Evolutionary conservation across 1,284 basidiomycete species (phyloP).

Genomic region (Neonothopanus nambi): DNA sequence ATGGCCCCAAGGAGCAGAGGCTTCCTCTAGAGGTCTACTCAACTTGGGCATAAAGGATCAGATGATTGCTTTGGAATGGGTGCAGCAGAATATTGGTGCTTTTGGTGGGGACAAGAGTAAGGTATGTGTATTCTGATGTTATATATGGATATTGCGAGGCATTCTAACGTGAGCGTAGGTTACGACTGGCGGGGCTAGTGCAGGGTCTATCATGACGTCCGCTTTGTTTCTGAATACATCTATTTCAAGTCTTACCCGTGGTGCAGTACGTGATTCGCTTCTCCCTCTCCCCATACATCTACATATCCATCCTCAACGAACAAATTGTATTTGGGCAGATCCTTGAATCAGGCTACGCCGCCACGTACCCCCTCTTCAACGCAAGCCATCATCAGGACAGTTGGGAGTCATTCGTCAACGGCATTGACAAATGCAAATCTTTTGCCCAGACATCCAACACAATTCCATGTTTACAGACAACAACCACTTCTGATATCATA

Average conservation of each 20-base stretch:
- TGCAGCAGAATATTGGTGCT: slow-evolving; percentile 33
- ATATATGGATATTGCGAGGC: neutral
- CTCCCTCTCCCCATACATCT: neutral
- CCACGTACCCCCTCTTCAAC: slow-evolving; percentile 28
- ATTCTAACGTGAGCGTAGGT: slow-evolving; percentile 31
- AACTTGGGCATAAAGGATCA: slow-evolving; percentile 35
- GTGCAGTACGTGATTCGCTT: slow-evolving; percentile 35
- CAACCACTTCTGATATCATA: slow-evolving; percentile 38
- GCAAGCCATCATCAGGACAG: slow-evolving; percentile 33
- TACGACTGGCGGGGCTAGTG: slow-evolving; percentile 54
- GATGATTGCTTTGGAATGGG: slow-evolving; percentile 33
- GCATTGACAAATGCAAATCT: slow-evolving; percentile 35
- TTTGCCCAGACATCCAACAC: slow-evolving; percentile 28
- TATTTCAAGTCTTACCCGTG: slow-evolving; percentile 38
- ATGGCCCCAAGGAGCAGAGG: slow-evolving; percentile 32
- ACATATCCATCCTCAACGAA: neutral
- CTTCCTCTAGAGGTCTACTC: slow-evolving; percentile 21
- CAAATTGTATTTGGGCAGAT: slow-evolving; percentile 40
- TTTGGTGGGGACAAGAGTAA: slow-evolving; percentile 41
- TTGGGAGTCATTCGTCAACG: slow-evolving; percentile 43
- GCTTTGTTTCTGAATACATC: slow-evolving; percentile 42
- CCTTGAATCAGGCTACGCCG: slow-evolving; percentile 43
- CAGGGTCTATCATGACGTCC: slow-evolving; percentile 46
- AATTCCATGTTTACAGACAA: slow-evolving; percentile 39
- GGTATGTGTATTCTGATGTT: slow-evolving; percentile 19